Evolutionary conservation across 441 rosid genomes (phyloP), one percentile per base, ranked within the genome.

Genomic region (Syzygium syzygioides): DNA sequence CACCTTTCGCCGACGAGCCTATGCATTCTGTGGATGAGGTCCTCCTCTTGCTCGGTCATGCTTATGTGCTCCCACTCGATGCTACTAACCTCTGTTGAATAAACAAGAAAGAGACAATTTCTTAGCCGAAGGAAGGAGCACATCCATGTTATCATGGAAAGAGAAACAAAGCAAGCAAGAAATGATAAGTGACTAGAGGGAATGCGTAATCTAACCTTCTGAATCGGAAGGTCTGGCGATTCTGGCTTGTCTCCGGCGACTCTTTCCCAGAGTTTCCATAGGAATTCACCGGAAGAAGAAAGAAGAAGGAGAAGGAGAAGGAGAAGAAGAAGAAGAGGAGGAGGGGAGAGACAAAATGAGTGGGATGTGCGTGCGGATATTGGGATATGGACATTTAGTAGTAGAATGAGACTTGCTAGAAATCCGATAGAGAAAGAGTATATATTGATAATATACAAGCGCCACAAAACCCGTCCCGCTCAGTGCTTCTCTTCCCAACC

Each of bases 1-100:
- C 89, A 95, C 99, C 96, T 95, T 85, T 94, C 95, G 89, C 98
- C 99, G 64, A 96, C 94, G 62, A 96, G 96, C 80, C 90, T 93
- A 57, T 94, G 89, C 98, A 96, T 96, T 91, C 99, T 93, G 90
- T 87, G 90, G 88, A 96, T 94, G 91, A 96, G 97, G 93, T 96
- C 99, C 90, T 94, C 95, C 86, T 96, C 98, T 91, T 94, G 96
- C 85, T 94, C 95, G 11, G 92, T 92, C 97, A 96, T 93, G 84
- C 90, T 90, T 56, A 96, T 92, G 88, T 92, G 92, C 86, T 95
- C 93, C 99, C 99, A 95, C 87, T 93, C 95, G 41, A 90, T 88
- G 86, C 99, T 96, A 88, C 95, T 94, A 48, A 95, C 98, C 91
- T 96, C 98, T 96, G 91, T 90, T 55, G 28, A 88, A n/a, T 18